Evolutionary conservation across 352 stramenopile genomes (phyloP).

Genomic region (Pythium grandisporangium): DNA sequence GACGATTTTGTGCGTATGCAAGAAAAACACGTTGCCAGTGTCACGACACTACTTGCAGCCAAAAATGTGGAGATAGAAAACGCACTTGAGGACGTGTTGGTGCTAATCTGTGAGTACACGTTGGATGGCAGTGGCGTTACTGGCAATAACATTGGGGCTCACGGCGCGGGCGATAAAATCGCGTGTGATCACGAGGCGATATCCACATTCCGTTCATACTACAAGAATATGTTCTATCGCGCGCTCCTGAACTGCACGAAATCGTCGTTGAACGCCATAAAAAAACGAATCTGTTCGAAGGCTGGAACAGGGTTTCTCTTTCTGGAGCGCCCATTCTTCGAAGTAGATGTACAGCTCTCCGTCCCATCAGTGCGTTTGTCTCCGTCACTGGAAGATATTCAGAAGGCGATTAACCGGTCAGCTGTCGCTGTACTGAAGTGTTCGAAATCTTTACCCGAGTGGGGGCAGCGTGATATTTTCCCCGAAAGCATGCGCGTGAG

Average conservation of each 20-base stretch:
- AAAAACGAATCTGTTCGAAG: constrained; percentile 77
- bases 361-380: constrained; percentile 75
- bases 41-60: constrained; percentile 49
- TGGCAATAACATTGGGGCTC: not conserved
- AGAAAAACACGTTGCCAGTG: constrained; percentile 55
- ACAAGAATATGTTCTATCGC: constrained; percentile 76
- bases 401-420: constrained; percentile 76
- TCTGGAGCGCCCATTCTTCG: constrained; percentile 78
- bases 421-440: constrained; percentile 76
- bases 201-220: constrained; percentile 54
- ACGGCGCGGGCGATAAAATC: constrained; percentile 9
- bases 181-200: constrained; percentile 26
- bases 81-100: constrained; percentile 73
- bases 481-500: constrained; percentile 36
- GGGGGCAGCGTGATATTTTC: constrained; percentile 59
- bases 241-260: constrained; percentile 77
- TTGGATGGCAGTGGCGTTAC: too few species aligned
- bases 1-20: constrained; percentile 84
- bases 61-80: constrained; percentile 86
- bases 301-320: constrained; percentile 75
- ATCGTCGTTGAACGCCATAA: constrained; percentile 69
- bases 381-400: constrained; percentile 78
- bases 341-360: constrained; percentile 73
- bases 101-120: constrained; percentile 57
- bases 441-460: constrained; percentile 72